A percentile compares a stretch with the other conserved stretches of the same genome.
Evolutionary conservation across 2,329 filamentous ascomycete genomes (phyloP).

Genomic region (Pyricularia sp.): DNA sequence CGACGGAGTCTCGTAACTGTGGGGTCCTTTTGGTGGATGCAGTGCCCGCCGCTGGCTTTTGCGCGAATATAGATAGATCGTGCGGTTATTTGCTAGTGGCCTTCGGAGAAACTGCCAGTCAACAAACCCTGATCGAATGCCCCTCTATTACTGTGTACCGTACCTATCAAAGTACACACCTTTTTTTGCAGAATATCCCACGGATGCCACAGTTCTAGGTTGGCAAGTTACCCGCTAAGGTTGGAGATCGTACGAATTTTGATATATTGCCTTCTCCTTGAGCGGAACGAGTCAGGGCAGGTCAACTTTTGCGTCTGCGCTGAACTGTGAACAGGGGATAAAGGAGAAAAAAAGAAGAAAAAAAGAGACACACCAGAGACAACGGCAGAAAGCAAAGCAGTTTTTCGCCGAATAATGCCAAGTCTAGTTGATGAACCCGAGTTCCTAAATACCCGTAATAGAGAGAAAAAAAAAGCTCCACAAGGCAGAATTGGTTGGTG

Average conservation of each 20-base stretch:
- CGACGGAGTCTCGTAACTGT: constrained; percentile 1
- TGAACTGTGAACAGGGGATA: not conserved
- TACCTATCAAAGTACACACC: not conserved
- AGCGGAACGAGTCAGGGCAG: not conserved
- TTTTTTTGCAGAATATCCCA: not conserved
- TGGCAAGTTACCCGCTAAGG: not conserved
- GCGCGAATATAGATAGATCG: constrained; percentile 25
- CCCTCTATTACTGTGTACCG: not conserved
- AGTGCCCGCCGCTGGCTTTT: constrained; percentile 13
- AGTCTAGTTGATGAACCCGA: not conserved
- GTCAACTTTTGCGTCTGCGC: not conserved
- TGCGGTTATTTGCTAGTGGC: constrained; percentile 4
- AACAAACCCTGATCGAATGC: constrained; percentile 1
- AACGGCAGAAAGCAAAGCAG: not conserved
- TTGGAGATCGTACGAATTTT: not conserved
- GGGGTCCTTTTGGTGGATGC: not conserved
- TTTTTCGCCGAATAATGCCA: not conserved
- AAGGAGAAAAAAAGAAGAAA: not conserved
- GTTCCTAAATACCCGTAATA: not conserved
- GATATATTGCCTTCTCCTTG: not conserved
- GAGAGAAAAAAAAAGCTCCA: not conserved
- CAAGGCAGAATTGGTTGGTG: not conserved
- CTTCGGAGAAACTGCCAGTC: constrained; percentile 1
- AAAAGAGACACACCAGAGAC: not conserved
- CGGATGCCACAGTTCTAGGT: not conserved